Base-by-base conservation (phyloP, 2,329 filamentous ascomycete species). In the Lachnellula hyalina region DNA sequence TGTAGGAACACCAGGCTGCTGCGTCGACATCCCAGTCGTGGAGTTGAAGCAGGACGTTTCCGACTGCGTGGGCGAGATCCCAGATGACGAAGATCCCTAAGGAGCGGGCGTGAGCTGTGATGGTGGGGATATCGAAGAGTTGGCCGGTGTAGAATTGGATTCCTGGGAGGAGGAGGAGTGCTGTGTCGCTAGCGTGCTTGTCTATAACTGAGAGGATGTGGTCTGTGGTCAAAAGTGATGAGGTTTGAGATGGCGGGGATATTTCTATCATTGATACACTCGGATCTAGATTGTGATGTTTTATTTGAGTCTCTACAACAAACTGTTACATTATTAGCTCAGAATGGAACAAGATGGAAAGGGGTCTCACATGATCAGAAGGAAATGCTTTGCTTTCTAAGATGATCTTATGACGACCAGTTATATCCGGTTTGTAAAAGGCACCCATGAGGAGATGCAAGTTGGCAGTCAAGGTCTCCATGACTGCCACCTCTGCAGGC, bases 131-230 rank as follows among this genome's bases (percentile, higher is more conserved):
- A 65, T 92, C 87, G 59, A 93, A 81, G 61, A 85, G 80, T 65
- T 92, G 88, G 49, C 89, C 89, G 0, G 86, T 90, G 70, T 91
- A 92, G 72, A 86, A 93, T 66, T 93, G 89, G 52, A 93, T 84
- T 1, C 86, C 88, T 0, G 88, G 87, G 4, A 93, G 79, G 19
- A 92, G 77, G n/a, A 92, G 74, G 19, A 93, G 69, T 4, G 87
- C 85, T 2, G 87, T 84, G 17, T 77, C 78, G 6, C 77, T 72
- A 17, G 85, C 84, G 67, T 92, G 83, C 34, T 80, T 71, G 55
- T 84, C 81, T 64, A 92, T 90, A 12, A 82, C 71, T 19, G 79
- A 77, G 44, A 89, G 74, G 49, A 92, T 88, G 51, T 88, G 79
- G 49, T 82, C 74, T 5, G 84, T 90, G 14, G 77, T 78, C 48